A percentile compares a stretch with the other conserved stretches of the same genome.
These are phyloP conservation scores for Ashbya aceris DNA, from an alignment of 1,139 yeast species.

Conservation along the genomic window DNA sequence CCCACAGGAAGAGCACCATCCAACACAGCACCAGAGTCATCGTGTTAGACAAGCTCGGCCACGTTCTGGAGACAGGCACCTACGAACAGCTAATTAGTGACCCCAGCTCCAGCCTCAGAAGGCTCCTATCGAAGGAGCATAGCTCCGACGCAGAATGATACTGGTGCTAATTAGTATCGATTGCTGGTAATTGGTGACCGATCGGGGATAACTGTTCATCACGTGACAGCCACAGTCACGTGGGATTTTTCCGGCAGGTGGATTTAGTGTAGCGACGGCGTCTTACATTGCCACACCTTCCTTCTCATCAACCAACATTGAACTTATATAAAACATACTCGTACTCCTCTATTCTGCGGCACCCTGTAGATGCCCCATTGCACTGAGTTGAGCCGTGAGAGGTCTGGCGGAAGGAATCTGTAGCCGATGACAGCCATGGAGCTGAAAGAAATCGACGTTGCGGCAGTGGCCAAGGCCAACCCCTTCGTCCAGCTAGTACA, in stretches of 20 bases:
- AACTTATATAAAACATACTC: too few species aligned
- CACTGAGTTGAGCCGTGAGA: too few species aligned
- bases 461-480: slow-evolving; percentile 33
- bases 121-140: slow-evolving; percentile 17
- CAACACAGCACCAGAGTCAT: slow-evolving; percentile 61
- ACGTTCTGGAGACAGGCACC: slow-evolving; percentile 68
- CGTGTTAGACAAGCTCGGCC: slow-evolving; percentile 64
- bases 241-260: background rate
- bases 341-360: too few species aligned
- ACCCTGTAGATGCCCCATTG: too few species aligned
- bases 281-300: too few species aligned
- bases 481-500: slow-evolving; percentile 65
- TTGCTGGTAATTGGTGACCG: too few species aligned
- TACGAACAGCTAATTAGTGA: slow-evolving; percentile 51
- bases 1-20: slow-evolving; percentile 82
- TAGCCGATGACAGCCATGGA: background rate
- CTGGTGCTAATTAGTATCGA: too few species aligned
- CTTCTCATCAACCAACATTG: too few species aligned
- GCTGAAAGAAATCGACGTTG: slow-evolving; percentile 20
- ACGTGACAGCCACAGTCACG: background rate
- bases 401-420: too few species aligned
- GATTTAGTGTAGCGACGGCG: too few species aligned
- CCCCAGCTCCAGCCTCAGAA: slow-evolving; percentile 46
- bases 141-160: slow-evolving; percentile 6
- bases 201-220: too few species aligned